Evolutionary conservation across 1,139 yeast genomes (phyloP).

Genomic region (Yamadazyma triangularis): DNA sequence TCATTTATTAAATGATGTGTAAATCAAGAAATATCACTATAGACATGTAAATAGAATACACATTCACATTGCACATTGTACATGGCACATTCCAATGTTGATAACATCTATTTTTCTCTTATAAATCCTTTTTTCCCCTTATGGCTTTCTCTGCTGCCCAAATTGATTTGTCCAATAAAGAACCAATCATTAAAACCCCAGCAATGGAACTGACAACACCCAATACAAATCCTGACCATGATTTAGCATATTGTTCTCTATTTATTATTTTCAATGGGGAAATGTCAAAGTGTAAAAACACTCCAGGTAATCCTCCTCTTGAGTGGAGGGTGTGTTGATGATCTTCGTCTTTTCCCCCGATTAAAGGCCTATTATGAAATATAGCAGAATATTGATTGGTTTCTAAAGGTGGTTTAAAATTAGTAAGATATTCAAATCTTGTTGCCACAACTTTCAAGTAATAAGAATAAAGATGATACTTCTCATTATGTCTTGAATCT

Average conservation of each 20-base stretch:
- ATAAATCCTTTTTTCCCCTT: constrained; percentile 61
- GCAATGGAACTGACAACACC: constrained; percentile 89
- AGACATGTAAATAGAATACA: constrained; percentile 10
- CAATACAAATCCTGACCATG: constrained; percentile 82
- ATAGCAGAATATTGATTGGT: constrained; percentile 94
- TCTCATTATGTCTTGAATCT: constrained; percentile 23
- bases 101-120: no score
- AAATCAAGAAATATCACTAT: constrained; percentile 6
- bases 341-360: constrained; percentile 86
- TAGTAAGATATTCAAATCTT: constrained; percentile 64
- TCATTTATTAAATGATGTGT: constrained; percentile 49
- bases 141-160: constrained; percentile 86
- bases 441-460: constrained; percentile 90
- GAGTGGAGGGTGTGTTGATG: constrained; percentile 85
- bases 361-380: constrained; percentile 76
- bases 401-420: constrained; percentile 44
- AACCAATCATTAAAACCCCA: constrained; percentile 90
- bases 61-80: no score
- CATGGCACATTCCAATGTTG: no score
- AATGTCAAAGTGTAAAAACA: constrained; percentile 83
- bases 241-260: constrained; percentile 68
- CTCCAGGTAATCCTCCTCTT: constrained; percentile 88
- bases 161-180: constrained; percentile 79
- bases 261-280: constrained; percentile 91
- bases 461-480: constrained; percentile 68